phyloP scores from a whole-genome alignment of 495 filamentous ascomycete species.

The Annulohypoxylon nitens region DNA sequence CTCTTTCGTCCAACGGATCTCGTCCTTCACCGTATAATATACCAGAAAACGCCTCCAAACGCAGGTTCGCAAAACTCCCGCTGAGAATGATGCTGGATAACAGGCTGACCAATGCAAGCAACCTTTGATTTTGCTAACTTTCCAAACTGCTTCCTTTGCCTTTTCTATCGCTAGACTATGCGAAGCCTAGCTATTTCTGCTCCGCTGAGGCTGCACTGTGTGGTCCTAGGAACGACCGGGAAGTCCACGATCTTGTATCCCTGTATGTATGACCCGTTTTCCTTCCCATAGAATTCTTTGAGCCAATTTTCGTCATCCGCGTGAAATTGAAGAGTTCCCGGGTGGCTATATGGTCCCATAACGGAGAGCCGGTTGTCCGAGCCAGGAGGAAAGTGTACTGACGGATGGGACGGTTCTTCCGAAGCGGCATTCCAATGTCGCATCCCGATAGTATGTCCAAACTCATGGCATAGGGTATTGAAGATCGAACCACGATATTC shows the following conservation, averaged over 20 bases:
- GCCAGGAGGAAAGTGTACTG: neutral
- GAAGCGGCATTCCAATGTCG: slow-evolving; percentile 4
- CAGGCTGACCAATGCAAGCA: too few relatives aligned
- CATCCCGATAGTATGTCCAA: neutral
- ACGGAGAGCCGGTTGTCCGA: neutral
- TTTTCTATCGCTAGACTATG: neutral
- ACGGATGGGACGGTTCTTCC: neutral
- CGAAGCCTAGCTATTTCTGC: neutral
- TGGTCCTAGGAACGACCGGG: neutral
- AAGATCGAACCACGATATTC: neutral
- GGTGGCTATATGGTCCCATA: neutral
- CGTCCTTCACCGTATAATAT: too few relatives aligned
- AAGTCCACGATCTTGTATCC: neutral
- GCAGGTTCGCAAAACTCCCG: too few relatives aligned
- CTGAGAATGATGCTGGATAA: too few relatives aligned
- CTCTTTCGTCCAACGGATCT: neutral
- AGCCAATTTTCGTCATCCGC: neutral
- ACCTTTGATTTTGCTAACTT: too few relatives aligned
- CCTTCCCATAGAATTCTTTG: neutral
- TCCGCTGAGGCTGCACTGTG: neutral
- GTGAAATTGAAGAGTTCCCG: neutral
- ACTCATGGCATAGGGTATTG: slow-evolving; percentile 6
- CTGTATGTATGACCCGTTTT: neutral
- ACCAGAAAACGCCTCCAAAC: too few relatives aligned
- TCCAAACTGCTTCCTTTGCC: neutral